A percentile compares a stretch with the other conserved stretches of the same genome.
Conservation (phyloP, 163 green algal species). For the Prototheca stagnorum region DNA sequence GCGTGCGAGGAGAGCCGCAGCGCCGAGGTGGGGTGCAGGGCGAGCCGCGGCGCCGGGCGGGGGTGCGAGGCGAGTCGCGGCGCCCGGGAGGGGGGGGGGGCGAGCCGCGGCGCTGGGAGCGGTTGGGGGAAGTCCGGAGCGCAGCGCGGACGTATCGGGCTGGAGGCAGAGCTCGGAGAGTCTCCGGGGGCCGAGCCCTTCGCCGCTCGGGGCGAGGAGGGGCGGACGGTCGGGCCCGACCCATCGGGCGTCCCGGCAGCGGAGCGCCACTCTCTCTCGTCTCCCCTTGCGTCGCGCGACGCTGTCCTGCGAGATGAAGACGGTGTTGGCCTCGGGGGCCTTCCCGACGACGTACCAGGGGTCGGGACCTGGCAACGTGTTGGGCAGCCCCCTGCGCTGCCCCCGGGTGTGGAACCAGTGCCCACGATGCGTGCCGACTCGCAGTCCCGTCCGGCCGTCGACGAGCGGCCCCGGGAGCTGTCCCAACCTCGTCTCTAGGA, state of each 20-base stretch:
- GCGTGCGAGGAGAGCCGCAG: conserved; percentile 55
- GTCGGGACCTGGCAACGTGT: conserved; percentile 67
- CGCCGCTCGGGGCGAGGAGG: too few species aligned
- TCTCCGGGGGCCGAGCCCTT: too few species aligned
- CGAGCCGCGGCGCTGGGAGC: too few species aligned
- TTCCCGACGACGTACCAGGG: conserved; percentile 91
- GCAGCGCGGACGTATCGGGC: too few species aligned
- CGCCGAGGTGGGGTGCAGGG: conserved; percentile 15
- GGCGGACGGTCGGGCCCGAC: too few species aligned
- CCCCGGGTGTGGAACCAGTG: conserved; percentile 97
- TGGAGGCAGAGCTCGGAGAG: too few species aligned
- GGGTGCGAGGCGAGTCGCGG: conserved; percentile 55
- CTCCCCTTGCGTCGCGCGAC: conserved; percentile 28
- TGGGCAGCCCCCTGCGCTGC: conserved; percentile 77
- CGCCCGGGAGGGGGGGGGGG: conserved; percentile 39
- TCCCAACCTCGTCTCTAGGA: conserved; percentile 70
- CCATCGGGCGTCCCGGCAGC: too few species aligned
- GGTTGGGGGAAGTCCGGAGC: too few species aligned
- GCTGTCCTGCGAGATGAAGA: conserved; percentile 74
- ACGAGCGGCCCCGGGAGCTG: conserved; percentile 71
- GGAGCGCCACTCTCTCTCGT: too few species aligned
- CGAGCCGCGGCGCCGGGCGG: not conserved
- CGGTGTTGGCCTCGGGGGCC: conserved; percentile 57
- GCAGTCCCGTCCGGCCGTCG: conserved; percentile 51
- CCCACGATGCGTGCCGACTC: conserved; percentile 50